phyloP scores from a whole-genome alignment of 2,329 filamentous ascomycete species.

The Xylariales sp. region DNA sequence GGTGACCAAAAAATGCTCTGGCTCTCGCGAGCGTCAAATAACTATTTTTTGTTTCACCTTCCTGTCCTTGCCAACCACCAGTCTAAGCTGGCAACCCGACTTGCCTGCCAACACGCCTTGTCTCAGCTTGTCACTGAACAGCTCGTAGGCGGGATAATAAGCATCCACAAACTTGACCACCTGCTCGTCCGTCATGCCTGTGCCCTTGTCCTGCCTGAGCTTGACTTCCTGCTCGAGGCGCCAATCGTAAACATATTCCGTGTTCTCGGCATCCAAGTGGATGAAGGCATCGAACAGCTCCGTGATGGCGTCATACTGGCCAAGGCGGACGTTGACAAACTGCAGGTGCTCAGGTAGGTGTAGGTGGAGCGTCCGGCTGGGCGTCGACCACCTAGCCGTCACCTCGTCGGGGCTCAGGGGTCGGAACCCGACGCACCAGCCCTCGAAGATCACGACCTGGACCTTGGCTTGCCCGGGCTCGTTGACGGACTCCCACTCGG shows the following conservation, averaged over 20 bases:
- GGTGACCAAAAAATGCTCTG: not conserved
- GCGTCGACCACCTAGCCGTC: conserved; percentile 46
- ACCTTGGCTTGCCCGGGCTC: conserved; percentile 42
- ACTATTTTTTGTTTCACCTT: conserved; percentile 52
- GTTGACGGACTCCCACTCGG: conserved; percentile 58
- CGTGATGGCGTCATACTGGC: conserved; percentile 44
- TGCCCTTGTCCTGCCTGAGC: conserved; percentile 61
- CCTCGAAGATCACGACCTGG: conserved; percentile 75
- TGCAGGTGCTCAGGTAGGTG: conserved; percentile 46
- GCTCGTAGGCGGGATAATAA: conserved; percentile 69
- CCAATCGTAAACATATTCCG: conserved; percentile 79
- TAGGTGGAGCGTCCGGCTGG: conserved; percentile 42
- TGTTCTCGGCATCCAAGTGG: conserved; percentile 65
- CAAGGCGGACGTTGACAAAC: conserved; percentile 44
- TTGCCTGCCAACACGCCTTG: conserved; percentile 49
- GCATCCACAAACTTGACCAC: conserved; percentile 69
- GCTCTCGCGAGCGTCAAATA: conserved; percentile 31
- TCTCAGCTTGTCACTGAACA: conserved; percentile 58
- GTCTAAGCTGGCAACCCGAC: conserved; percentile 52
- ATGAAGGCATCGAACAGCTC: conserved; percentile 50
- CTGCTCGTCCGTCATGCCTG: conserved; percentile 78
- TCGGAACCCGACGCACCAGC: conserved; percentile 87
- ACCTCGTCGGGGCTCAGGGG: conserved; percentile 49
- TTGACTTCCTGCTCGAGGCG: conserved; percentile 73
- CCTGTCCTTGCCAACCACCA: conserved; percentile 58